phyloP scores from a whole-genome alignment of 768 basidiomycete species.

The Russula sp. region DNA sequence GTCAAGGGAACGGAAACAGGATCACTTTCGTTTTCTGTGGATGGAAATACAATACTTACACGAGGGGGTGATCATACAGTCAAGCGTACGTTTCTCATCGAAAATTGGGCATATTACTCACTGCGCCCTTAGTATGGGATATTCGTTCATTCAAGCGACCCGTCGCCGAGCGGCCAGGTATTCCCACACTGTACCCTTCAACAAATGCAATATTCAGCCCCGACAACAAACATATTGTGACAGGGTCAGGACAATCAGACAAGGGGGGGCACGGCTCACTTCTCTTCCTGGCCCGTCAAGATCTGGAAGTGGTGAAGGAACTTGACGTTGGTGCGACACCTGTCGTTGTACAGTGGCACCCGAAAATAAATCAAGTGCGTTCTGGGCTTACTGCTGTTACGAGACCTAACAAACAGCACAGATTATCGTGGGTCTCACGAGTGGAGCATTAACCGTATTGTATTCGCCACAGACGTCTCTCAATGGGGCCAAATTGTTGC shows the following conservation, averaged over 20 bases:
- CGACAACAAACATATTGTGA: constrained; percentile 84
- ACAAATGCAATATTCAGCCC: constrained; percentile 96
- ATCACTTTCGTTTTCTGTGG: constrained; percentile 83
- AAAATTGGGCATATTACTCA: not conserved
- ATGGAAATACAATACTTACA: constrained; percentile 80
- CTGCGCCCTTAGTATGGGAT: constrained; percentile 77
- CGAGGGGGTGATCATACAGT: constrained; percentile 94
- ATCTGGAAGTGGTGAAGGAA: constrained; percentile 63
- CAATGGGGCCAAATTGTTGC: constrained; percentile 87
- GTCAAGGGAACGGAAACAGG: constrained; percentile 82
- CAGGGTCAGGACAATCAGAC: constrained; percentile 68
- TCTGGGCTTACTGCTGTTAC: constrained; percentile 2
- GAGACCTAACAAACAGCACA: constrained; percentile 37
- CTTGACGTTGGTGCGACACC: constrained; percentile 74
- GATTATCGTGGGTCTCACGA: constrained; percentile 86
- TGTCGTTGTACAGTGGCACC: constrained; percentile 91
- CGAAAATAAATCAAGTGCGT: constrained; percentile 93
- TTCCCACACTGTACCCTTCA: constrained; percentile 81
- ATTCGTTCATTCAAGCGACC: constrained; percentile 88
- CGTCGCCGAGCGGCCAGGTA: constrained; percentile 56
- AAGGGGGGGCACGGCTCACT: constrained; percentile 71
- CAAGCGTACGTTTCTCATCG: constrained; percentile 63
- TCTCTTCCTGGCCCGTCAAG: constrained; percentile 68
- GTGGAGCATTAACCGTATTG: constrained; percentile 82
- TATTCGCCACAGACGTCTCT: constrained; percentile 89